Evolutionary conservation across 2,329 filamentous ascomycete genomes (phyloP).

Genomic region (Venturia oleaginea): DNA sequence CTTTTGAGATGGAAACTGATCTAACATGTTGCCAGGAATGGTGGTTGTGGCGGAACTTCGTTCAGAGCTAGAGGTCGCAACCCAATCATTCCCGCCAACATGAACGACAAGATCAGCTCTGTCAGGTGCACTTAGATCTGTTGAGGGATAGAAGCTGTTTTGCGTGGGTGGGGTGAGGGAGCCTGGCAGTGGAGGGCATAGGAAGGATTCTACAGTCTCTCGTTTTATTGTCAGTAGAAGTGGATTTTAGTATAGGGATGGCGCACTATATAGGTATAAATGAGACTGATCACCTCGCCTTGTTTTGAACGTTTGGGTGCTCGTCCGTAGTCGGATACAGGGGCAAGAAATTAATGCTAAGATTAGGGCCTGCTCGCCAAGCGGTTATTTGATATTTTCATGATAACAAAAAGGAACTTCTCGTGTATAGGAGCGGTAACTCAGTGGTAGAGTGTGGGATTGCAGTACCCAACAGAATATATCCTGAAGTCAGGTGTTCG

Average conservation of each 20-base stretch:
- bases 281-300: neutral
- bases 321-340: too few species aligned
- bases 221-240: neutral
- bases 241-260: neutral
- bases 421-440: neutral
- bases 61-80: neutral
- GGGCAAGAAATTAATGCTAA: too few species aligned
- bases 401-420: too few species aligned
- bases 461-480: neutral
- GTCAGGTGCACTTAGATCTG: neutral
- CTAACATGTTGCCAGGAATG: neutral
- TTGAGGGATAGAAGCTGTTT: neutral
- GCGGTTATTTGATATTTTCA: too few species aligned
- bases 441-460: conserved; percentile 3
- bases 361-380: too few species aligned
- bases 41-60: neutral
- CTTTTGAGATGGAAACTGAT: too few species aligned
- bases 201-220: neutral
- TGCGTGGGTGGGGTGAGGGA: neutral
- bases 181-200: neutral
- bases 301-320: neutral
- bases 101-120: conserved; percentile 3
- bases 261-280: neutral
- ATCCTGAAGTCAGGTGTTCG: neutral
- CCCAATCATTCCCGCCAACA: neutral